These are phyloP conservation scores for Lathyrus aphaca DNA, from an alignment of 306 rosid genomes.

Conservation along the genomic window DNA sequence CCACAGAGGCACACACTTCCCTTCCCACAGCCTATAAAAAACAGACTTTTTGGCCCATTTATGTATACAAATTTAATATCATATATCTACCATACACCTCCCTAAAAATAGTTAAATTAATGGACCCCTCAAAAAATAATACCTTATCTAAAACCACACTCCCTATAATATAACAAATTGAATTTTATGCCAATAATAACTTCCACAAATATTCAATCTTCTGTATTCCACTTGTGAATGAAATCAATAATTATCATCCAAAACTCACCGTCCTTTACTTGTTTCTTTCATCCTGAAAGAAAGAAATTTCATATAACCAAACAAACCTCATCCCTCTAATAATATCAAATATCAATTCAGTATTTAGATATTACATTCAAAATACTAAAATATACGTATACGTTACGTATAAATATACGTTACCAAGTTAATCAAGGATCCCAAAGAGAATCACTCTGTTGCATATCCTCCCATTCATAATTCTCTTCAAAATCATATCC, in stretches of 20 bases:
- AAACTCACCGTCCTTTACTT: conserved; percentile 25
- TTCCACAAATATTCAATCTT: background rate
- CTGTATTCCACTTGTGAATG: conserved; percentile 5
- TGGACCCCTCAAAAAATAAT: conserved; percentile 38
- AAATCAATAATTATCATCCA: background rate
- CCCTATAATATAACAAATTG: conserved; percentile 9
- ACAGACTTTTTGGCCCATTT: conserved; percentile 43
- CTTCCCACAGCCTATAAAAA: conserved; percentile 48
- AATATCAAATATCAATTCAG: background rate
- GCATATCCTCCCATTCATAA: conserved; percentile 47
- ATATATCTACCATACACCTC: conserved; percentile 26
- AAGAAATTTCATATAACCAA: background rate
- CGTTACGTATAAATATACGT: conserved; percentile 1
- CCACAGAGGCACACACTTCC: conserved; percentile 37
- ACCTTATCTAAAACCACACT: conserved; percentile 17
- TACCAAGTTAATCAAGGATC: conserved; percentile 42
- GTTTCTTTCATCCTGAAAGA: conserved; percentile 17
- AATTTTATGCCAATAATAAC: conserved; percentile 28
- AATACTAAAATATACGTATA: conserved; percentile 25
- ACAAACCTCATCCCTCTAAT: conserved; percentile 4
- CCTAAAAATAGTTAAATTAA: background rate
- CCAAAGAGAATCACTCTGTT: conserved; percentile 49
- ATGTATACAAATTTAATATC: conserved; percentile 22
- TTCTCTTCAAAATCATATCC: conserved; percentile 40
- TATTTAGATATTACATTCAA: background rate